Base-by-base conservation (phyloP, 371 early-diverging fungal species). In the Dipsacomyces acuminosporus region DNA sequence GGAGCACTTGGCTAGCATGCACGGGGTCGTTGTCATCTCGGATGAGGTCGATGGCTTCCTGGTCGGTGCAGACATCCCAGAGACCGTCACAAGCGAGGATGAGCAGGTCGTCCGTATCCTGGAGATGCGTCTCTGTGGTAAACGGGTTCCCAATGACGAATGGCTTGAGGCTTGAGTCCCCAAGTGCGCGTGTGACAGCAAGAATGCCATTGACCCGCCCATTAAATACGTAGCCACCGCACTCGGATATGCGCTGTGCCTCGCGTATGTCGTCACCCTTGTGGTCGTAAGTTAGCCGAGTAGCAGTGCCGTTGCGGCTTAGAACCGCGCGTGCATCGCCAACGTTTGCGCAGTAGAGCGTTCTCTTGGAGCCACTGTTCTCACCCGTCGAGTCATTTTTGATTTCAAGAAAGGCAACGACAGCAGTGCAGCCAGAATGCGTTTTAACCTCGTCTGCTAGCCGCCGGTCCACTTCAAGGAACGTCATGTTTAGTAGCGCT, bases 41-140 rank as follows among this genome's bases (percentile, higher is more conserved):
- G 51, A 94, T 77, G 52, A 94, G 73, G 63, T 96, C 90, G n/a
- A 91, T 85, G 4, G 96, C 97, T 53, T 88, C 84, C 72, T 97
- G 91, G 72, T 97, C 97, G 9, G 85, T 79, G 72, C 94, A 94
- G n/a, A 96, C 98, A 77, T 98, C 98, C 98, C 98, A 97, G 33
- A 98, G 71, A 87, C 98, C 98, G 76, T 98, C 98, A 73, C 98
- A 98, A 22, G 98, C 98, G 40, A 98, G 71, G 58, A 98, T 91
- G 51, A 98, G 75, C 59, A 90, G 82, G 8, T 82, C 78, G 71
- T 95, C 94, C 14, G 78, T 69, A 15, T 78, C 71, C 1, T 73
- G 71, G 20, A 97, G 71, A 40, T 81, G 86, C 19, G 90, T 90
- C 65, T 93, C 89, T 9, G 94, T 89, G 2, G 96, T 95, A 65